Evolutionary conservation across 805 yeast species (phyloP).

Genomic region (Torulaspora maleeae): DNA sequence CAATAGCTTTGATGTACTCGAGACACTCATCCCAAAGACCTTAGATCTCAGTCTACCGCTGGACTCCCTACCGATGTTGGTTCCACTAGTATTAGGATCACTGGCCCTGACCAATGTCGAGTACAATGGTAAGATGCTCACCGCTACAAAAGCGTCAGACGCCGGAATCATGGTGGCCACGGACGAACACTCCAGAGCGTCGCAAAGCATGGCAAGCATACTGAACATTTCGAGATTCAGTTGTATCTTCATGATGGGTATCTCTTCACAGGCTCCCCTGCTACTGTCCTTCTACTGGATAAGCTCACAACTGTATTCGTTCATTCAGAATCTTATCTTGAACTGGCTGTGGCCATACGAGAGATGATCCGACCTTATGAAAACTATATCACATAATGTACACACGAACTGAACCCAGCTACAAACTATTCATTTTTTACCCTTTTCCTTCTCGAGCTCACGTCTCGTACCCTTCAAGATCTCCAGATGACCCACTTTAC

Average conservation of each 20-base stretch:
- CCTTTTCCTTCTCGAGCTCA: slow-evolving; percentile 58
- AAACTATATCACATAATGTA: slow-evolving; percentile 9
- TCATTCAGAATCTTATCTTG: slow-evolving; percentile 66
- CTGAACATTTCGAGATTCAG: slow-evolving; percentile 70
- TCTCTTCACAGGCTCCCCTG: slow-evolving; percentile 80
- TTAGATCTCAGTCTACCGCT: slow-evolving; percentile 58
- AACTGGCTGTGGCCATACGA: slow-evolving; percentile 57
- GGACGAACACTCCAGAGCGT: slow-evolving; percentile 20
- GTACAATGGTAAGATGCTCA: slow-evolving; percentile 68
- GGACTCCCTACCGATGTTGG: slow-evolving; percentile 59
- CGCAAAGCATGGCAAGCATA: slow-evolving; percentile 41
- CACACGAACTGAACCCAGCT: slow-evolving; percentile 5
- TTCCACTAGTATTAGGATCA: slow-evolving; percentile 71
- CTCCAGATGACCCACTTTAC: slow-evolving; percentile 93
- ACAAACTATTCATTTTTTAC: slow-evolving; percentile 10
- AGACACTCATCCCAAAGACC: slow-evolving; percentile 42
- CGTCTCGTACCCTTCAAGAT: slow-evolving; percentile 86
- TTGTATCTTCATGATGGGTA: slow-evolving; percentile 73
- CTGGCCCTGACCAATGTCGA: slow-evolving; percentile 74
- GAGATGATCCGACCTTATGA: slow-evolving; percentile 5
- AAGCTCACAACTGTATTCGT: slow-evolving; percentile 73
- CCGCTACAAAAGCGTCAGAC: slow-evolving; percentile 25
- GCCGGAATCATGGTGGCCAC: slow-evolving; percentile 23
- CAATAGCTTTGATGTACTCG: slow-evolving; percentile 17
- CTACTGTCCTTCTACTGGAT: slow-evolving; percentile 87